Evolutionary conservation across 768 basidiomycete genomes (phyloP).

Genomic region (Cystobasidium tubakii): DNA sequence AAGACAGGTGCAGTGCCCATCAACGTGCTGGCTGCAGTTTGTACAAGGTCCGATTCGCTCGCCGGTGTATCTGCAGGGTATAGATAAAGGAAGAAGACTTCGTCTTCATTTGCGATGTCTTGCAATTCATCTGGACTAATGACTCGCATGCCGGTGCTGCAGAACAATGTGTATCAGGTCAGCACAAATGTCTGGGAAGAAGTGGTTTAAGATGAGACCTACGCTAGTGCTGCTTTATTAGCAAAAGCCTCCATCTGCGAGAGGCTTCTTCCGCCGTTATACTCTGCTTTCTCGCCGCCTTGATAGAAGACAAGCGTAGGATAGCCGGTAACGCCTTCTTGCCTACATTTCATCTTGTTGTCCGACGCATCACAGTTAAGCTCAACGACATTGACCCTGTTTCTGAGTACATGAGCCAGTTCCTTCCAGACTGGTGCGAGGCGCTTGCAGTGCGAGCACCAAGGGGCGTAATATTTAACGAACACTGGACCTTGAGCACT

Average conservation of each 20-base stretch:
- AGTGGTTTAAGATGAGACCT: slow-evolving; percentile 48
- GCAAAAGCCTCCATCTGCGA: slow-evolving; percentile 68
- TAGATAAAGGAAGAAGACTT: slow-evolving; percentile 62
- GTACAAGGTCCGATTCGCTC: slow-evolving; percentile 53
- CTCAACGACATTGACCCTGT: slow-evolving; percentile 69
- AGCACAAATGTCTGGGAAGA: background rate
- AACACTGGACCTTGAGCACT: slow-evolving; percentile 56
- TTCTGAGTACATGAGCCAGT: slow-evolving; percentile 65
- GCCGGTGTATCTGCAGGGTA: slow-evolving; percentile 49
- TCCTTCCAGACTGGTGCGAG: slow-evolving; percentile 60
- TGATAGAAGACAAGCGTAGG: slow-evolving; percentile 68
- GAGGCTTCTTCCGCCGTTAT: slow-evolving; percentile 65
- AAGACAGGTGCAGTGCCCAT: slow-evolving; percentile 56
- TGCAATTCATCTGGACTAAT: slow-evolving; percentile 52
- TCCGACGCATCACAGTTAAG: slow-evolving; percentile 71
- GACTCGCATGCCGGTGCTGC: slow-evolving; percentile 51
- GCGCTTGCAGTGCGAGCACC: slow-evolving; percentile 97
- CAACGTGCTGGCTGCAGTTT: slow-evolving; percentile 57
- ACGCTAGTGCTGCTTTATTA: slow-evolving; percentile 69
- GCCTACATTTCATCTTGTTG: slow-evolving; percentile 61
- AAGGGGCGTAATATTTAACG: slow-evolving; percentile 58
- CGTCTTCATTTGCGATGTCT: slow-evolving; percentile 52
- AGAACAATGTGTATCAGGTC: background rate
- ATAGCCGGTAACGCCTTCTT: slow-evolving; percentile 67
- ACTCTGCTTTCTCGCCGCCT: slow-evolving; percentile 63